Evolutionary conservation across 2,329 filamentous ascomycete species (phyloP), one percentile per base, ranked within the genome.

Genomic region (Dactylellina parvicollis): DNA sequence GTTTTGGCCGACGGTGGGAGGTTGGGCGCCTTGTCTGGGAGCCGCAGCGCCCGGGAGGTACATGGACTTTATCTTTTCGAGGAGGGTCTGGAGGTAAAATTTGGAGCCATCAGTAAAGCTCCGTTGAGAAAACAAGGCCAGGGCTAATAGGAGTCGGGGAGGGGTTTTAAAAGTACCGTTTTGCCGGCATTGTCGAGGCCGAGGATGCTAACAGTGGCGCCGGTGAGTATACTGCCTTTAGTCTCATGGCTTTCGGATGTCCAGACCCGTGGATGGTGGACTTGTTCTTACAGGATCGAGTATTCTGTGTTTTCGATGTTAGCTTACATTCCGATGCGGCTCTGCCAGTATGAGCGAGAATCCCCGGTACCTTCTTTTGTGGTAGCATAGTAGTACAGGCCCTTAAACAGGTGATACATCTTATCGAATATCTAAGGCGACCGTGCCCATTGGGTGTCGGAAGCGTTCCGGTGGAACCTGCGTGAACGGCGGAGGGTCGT

Each of bases 121-220:
- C 16, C 34, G 34, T 9, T 38, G 12, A n/a, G 16, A 22, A n/a
- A 16, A 14, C 9, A 34, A 24, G 10, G 24, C 12, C 32, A 22
- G 30, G 40, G 26, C 40, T 36, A 9, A 28, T 16, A n/a, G 38
- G 2, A 4, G 12, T 5, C 34, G 34, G 20, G 34, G 44, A 14
- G 14, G 20, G 7, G 46, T 24, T 12, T n/a, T n/a, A n/a, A n/a
- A 38, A 26, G 24, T 74, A 78, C 77, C 18, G 95, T 98, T 85
- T 98, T 98, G 81, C 95, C 95, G 74, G 95, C 95, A 80, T 98
- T 98, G 85, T 98, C 95, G 79, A 98, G 91, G 75, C 95, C 95
- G 78, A 98, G 91, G 77, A 98, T 90, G 79, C 77, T 78, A 30
- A 12, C 4, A 34, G 30, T 47, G 57, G 5, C 10, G 32, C 14